phyloP scores from a whole-genome alignment of 176 grass and related monocot species.

The barley (Hordeum vulgare) region DNA sequence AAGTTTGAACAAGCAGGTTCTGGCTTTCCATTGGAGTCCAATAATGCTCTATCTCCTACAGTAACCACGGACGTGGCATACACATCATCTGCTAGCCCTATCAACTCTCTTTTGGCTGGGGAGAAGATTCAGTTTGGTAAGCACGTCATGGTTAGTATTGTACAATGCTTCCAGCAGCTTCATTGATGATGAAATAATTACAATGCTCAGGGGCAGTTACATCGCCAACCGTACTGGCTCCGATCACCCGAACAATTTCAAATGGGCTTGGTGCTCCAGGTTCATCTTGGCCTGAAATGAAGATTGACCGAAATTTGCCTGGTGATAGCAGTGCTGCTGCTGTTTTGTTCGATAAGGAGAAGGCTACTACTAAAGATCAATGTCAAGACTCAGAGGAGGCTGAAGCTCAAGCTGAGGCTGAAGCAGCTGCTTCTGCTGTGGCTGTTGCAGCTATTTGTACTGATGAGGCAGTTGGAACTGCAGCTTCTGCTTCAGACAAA shows the following conservation, averaged over 20 bases:
- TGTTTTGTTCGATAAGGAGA: slow-evolving; percentile 56
- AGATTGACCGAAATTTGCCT: slow-evolving; percentile 38
- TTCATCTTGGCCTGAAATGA: slow-evolving; percentile 61
- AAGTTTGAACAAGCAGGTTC: slow-evolving; percentile 60
- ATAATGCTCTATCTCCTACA: slow-evolving; percentile 32
- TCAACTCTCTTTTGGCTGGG: slow-evolving; percentile 76
- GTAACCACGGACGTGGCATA: slow-evolving; percentile 42
- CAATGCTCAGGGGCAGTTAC: slow-evolving; percentile 70
- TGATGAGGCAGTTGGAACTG: slow-evolving; percentile 60
- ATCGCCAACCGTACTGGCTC: slow-evolving; percentile 60
- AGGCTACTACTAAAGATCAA: slow-evolving; percentile 28
- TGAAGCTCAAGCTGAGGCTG: slow-evolving; percentile 65
- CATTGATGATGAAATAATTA: slow-evolving; percentile 22
- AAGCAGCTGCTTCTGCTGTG: slow-evolving; percentile 92
- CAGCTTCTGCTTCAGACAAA: slow-evolving; percentile 41
- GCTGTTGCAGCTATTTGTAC: slow-evolving; percentile 89
- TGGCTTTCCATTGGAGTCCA: slow-evolving; percentile 55
- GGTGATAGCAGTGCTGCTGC: slow-evolving; percentile 27
- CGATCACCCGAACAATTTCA: slow-evolving; percentile 51
- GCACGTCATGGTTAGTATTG: slow-evolving; percentile 26
- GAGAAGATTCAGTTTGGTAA: slow-evolving; percentile 99
- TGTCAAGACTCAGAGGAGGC: slow-evolving; percentile 41
- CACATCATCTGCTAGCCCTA: slow-evolving; percentile 55
- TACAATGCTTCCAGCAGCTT: neutral
- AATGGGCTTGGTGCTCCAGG: slow-evolving; percentile 78